phyloP scores from a whole-genome alignment of 306 rosid species.

The Trichosanthes truncata region DNA sequence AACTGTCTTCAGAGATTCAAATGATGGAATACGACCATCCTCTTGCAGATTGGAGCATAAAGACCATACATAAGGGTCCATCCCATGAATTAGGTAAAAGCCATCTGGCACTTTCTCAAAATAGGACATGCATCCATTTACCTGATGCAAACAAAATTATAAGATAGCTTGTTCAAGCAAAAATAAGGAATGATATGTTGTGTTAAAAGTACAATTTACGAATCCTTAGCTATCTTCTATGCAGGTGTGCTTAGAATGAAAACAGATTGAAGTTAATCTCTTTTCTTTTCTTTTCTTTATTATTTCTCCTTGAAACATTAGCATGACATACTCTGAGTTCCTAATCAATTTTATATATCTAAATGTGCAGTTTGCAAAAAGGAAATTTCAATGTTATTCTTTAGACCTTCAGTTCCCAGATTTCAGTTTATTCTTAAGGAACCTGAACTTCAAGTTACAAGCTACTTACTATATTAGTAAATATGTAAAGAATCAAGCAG shows the following conservation, averaged over 20 bases:
- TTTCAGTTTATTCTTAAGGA: not conserved
- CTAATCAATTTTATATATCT: not conserved
- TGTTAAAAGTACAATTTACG: not conserved
- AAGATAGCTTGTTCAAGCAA: not conserved
- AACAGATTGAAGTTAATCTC: not conserved
- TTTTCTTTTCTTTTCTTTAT: not conserved
- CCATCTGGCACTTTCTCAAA: conserved; percentile 85
- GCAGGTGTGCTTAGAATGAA: not conserved
- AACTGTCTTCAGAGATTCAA: conserved; percentile 63
- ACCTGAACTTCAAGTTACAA: not conserved
- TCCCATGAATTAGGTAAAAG: conserved; percentile 77
- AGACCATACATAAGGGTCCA: conserved; percentile 87
- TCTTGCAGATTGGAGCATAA: conserved; percentile 85
- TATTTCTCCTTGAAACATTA: not conserved
- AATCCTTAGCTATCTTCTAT: not conserved
- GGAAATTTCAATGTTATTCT: not conserved
- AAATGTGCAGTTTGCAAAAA: not conserved
- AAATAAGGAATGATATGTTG: not conserved
- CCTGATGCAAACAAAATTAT: conserved; percentile 32
- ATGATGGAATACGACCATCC: conserved; percentile 78
- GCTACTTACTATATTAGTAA: not conserved
- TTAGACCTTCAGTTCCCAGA: not conserved
- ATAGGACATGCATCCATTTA: conserved; percentile 91
- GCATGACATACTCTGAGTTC: not conserved
- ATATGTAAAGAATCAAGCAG: not conserved